Evolutionary conservation across 192 early-diverging fungal genomes (phyloP).

Genomic region (Backusella australiensis): DNA sequence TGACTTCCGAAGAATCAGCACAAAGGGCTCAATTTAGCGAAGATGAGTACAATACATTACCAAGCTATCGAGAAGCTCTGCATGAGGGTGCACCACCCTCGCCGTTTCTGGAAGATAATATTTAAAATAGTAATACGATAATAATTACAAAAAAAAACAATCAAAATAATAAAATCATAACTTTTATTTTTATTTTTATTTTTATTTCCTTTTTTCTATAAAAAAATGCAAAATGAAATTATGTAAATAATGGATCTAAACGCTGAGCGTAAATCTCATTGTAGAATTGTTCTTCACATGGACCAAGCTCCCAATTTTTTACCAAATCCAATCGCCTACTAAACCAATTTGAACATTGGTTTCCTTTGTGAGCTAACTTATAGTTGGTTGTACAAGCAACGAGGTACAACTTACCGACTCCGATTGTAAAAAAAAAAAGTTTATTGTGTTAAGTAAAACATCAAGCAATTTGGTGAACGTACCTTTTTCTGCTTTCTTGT

Average conservation of each 20-base stretch:
- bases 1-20: not conserved
- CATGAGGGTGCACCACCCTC: slow-evolving; percentile 2
- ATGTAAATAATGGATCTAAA: not conserved
- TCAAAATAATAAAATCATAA: not conserved
- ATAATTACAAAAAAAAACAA: not conserved
- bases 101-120: slow-evolving; percentile 15
- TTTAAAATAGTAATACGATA: slow-evolving; percentile 8
- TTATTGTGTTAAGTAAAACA: not conserved
- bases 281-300: not conserved
- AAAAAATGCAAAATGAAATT: not conserved
- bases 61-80: not conserved
- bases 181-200: not conserved
- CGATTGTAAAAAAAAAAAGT: slow-evolving; percentile 1
- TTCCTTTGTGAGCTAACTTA: not conserved
- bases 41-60: slow-evolving; percentile 1
- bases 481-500: not conserved
- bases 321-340: not conserved
- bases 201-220: not conserved
- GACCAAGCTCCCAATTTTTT: not conserved
- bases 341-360: not conserved
- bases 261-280: not conserved
- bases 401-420: not conserved
- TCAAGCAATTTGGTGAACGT: not conserved
- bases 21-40: not conserved
- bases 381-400: not conserved